Base-by-base conservation (phyloP, 1,139 yeast genomes). In the Taiozyma onychis region DNA sequence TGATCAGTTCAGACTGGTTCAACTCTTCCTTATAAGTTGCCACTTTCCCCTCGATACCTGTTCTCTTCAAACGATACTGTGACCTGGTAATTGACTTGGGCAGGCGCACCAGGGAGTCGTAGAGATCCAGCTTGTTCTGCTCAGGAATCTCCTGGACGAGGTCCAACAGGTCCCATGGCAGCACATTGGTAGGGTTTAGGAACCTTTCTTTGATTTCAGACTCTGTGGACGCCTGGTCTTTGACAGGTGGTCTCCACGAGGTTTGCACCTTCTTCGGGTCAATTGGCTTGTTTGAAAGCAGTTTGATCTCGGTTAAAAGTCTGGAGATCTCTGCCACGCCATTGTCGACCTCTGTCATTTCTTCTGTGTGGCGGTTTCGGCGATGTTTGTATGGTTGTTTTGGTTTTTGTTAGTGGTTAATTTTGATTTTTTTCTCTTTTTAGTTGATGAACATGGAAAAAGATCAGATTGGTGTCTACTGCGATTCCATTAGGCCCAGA, bases 11-110 rank as follows among this genome's bases (percentile, higher is more conserved):
- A 22, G 68, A 59, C 7, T 71, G 57, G 26, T 79, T 72, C 2
- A 81, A 68, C 46, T 78, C 78, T 66, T 91, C 97, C 47, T 77
- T 74, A 57, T 81, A 84, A 0, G 81, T 77, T 1, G 72, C 70
- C 16, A 93, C 82, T 11, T 69, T 63, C 10, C 98, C 98, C 6
- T 77, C 75, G 6, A 95, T 75, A 1, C 99, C 99, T 14, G 74
- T 67, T 60, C 99, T 72, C 57, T 79, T 80, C 64, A 83, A 81
- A 48, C 87, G 70, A 51, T 80, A 75, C 0, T 78, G 67, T 0
- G 89, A 80, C 57, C 88, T 71, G 24, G 75, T 74, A 18, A 81
- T 70, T 3, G 80, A 69, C 13, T 72, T 68, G 0, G 95, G 91
- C 3, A 73, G 56, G 18, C 70, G 66, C 32, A 84, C 63, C 51